Evolutionary conservation across 441 rosid genomes (phyloP).

Genomic region (Pelargonium fulgidum): DNA sequence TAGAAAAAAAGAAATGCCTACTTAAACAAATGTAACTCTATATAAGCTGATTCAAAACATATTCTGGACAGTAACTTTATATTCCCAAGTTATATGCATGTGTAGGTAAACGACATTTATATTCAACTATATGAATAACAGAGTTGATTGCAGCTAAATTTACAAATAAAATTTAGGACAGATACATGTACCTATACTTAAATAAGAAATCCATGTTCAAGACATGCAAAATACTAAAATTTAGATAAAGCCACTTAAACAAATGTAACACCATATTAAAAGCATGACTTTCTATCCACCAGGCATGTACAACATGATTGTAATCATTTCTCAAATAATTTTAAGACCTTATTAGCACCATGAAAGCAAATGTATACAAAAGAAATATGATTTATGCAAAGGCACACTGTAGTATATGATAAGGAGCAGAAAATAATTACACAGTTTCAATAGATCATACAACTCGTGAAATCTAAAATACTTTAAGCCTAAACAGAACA

Average conservation of each 20-base stretch:
- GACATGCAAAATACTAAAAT: neutral
- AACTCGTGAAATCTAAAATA: neutral
- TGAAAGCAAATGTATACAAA: neutral
- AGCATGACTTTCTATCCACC: neutral
- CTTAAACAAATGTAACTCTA: constrained; percentile 5
- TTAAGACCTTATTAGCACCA: neutral
- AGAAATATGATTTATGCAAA: neutral
- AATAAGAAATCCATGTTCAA: neutral
- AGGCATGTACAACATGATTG: neutral
- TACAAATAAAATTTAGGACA: neutral
- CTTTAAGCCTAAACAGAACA: neutral
- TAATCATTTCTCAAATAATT: neutral
- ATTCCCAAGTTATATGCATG: neutral
- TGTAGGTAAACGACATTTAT: neutral
- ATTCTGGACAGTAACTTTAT: neutral
- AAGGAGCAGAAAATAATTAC: neutral
- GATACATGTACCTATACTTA: constrained; percentile 1
- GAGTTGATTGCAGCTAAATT: constrained; percentile 1
- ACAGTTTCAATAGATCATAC: constrained; percentile 6
- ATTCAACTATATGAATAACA: constrained; percentile 1
- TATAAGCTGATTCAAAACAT: neutral
- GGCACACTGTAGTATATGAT: neutral
- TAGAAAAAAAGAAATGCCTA: neutral
- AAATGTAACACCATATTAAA: neutral
- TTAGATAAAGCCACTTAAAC: neutral